A percentile compares a stretch with the other conserved stretches of the same genome.
phyloP scores from a whole-genome alignment of 805 yeast genomes.

The Saccharomycopsis sp. region DNA sequence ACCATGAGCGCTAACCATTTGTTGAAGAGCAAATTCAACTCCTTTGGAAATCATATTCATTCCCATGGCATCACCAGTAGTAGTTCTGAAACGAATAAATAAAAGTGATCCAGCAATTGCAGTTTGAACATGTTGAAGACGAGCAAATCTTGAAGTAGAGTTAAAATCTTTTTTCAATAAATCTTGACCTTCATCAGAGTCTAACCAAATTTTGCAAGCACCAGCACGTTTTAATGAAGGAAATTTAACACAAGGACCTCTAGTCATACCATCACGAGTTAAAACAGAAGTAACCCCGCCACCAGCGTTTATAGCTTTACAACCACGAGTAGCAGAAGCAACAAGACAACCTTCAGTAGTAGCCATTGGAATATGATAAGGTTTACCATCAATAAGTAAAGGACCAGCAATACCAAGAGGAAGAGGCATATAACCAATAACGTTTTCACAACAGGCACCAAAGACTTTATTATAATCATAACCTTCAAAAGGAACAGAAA shows the following conservation, averaged over 20 bases:
- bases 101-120: constrained; percentile 89
- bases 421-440: constrained; percentile 89
- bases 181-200: constrained; percentile 86
- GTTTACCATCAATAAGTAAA: constrained; percentile 74
- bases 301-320: constrained; percentile 94
- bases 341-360: constrained; percentile 98
- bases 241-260: constrained; percentile 97
- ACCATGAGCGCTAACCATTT: constrained; percentile 81
- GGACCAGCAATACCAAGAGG: constrained; percentile 99
- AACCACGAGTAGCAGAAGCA: constrained; percentile 98
- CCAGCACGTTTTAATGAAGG: constrained; percentile 81
- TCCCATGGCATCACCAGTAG: constrained; percentile 99
- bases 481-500: constrained; percentile 64
- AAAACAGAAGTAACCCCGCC: constrained; percentile 92
- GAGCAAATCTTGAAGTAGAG: constrained; percentile 95
- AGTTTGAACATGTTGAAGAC: constrained; percentile 81
- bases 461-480: constrained; percentile 94
- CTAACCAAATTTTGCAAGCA: constrained; percentile 90
- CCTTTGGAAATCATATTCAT: constrained; percentile 99
- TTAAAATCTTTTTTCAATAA: constrained; percentile 81
- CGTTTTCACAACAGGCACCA: constrained; percentile 99
- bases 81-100: constrained; percentile 90
- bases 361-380: constrained; percentile 95
- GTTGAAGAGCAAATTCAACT: constrained; percentile 76
- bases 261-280: constrained; percentile 96